Evolutionary conservation across 345 rosid species (phyloP).

Genomic region (Hypericum androsaemum): DNA sequence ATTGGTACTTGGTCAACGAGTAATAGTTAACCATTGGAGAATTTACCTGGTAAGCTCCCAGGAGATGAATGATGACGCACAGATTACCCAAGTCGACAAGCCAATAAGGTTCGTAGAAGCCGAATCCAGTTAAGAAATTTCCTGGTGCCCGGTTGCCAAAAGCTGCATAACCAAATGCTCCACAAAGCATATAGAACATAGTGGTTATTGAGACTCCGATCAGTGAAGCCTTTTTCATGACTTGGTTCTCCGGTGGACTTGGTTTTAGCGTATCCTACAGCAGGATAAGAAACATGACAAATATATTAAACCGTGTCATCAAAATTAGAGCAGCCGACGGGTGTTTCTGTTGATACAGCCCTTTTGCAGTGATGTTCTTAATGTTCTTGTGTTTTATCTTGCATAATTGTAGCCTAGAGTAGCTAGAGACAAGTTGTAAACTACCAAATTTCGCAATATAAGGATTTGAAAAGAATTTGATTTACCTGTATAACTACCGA

Average conservation of each 20-base stretch:
- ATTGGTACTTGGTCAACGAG: too few species aligned
- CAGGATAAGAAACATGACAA: not conserved
- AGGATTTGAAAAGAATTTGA: too few species aligned
- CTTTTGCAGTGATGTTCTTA: too few species aligned
- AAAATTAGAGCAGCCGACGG: not conserved
- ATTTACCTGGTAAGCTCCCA: not conserved
- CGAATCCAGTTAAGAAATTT: slow-evolving; percentile 12
- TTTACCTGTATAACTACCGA: not conserved
- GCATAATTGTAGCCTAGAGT: too few species aligned
- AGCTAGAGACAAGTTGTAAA: too few species aligned
- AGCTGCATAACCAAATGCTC: not conserved
- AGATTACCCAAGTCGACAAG: slow-evolving; percentile 1
- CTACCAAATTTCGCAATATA: too few species aligned
- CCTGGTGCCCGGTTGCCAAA: slow-evolving; percentile 47
- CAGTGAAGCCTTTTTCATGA: slow-evolving; percentile 18
- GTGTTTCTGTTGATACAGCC: not conserved
- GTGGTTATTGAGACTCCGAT: not conserved
- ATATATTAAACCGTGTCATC: too few species aligned
- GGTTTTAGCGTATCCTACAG: slow-evolving; percentile 19
- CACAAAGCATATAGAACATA: not conserved
- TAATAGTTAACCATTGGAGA: too few species aligned
- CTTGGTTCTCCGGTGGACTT: slow-evolving; percentile 19
- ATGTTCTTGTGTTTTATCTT: too few species aligned
- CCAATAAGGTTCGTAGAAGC: slow-evolving; percentile 1
- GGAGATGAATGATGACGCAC: not conserved